Base-by-base conservation (phyloP, 352 stramenopile genomes). In the Bremia lactucae region DNA sequence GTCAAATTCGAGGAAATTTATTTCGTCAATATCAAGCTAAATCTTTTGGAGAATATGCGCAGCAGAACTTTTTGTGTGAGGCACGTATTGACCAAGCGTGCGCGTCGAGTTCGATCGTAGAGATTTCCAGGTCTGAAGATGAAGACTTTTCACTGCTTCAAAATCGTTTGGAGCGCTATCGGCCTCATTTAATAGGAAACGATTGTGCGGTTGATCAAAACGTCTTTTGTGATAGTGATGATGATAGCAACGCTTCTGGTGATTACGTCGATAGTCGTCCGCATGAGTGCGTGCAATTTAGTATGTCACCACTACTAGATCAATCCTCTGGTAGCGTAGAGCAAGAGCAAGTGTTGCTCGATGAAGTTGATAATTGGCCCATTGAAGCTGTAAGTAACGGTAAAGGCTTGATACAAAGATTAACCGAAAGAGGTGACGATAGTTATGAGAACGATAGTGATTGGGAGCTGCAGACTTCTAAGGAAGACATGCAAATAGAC, bases 1-100 rank as follows among this genome's bases (percentile, higher is more conserved):
- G 65, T 11, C 74, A 60, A 13, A 86, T 92, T 35, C 62, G 73
- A 45, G 75, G 72, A 3, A 82, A 68, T 18, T 55, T 92, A 24
- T 92, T 92, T 9, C 74, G 80, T 2, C 58, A 87, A 15, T 92
- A 92, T 33, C 72, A 88, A 42, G 77, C 83, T 5, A 87, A 86
- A 36, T 61, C 71, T 14, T 55, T 63, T 8, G 40, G 43, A 6
- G 55, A 59, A 42, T 25, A 15, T 1, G 15, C 37, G 19, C 34
- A 42, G n/a, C n/a, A n/a, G n/a, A n/a, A n/a, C n/a, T n/a, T n/a
- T n/a, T n/a, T n/a, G n/a, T n/a, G n/a, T n/a, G n/a, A n/a, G n/a
- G n/a, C n/a, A n/a, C n/a, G n/a, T n/a, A n/a, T n/a, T n/a, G n/a
- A n/a, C n/a, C n/a, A n/a, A n/a, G n/a, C n/a, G n/a, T n/a, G n/a